Percentiles rank a stretch among this genome's conserved stretches.
Evolutionary conservation across 768 basidiomycete genomes (phyloP).

Genomic region (Hydnomerulius pinastri): DNA sequence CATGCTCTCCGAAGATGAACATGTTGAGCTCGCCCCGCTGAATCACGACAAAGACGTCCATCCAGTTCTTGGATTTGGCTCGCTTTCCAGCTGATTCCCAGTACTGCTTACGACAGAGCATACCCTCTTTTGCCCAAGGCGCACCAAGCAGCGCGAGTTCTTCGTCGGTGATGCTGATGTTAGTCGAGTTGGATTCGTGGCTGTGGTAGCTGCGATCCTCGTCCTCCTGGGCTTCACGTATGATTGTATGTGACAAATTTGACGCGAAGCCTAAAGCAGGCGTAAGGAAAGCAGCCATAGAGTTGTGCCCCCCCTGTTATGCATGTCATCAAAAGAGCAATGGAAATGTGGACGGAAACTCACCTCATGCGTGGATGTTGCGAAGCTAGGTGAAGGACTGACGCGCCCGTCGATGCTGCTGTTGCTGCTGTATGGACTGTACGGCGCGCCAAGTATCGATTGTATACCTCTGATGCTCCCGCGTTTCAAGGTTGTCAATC

Average conservation of each 20-base stretch:
- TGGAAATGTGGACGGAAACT: constrained; percentile 11
- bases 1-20: constrained; percentile 89
- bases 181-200: constrained; percentile 64
- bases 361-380: constrained; percentile 86
- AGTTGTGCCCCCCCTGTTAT: constrained; percentile 56
- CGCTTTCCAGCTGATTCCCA: constrained; percentile 85
- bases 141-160: constrained; percentile 93
- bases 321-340: constrained; percentile 12
- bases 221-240: constrained; percentile 89
- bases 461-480: constrained; percentile 90
- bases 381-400: constrained; percentile 95
- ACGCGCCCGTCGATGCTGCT: constrained; percentile 83
- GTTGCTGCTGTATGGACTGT: constrained; percentile 83
- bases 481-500: constrained; percentile 78
- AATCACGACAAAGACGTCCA: constrained; percentile 95
- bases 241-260: constrained; percentile 94
- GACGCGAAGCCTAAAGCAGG: constrained; percentile 96
- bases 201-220: constrained; percentile 73
- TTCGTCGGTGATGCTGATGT: constrained; percentile 90
- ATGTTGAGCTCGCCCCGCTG: constrained; percentile 93
- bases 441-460: constrained; percentile 69
- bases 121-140: constrained; percentile 99
- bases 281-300: constrained; percentile 69
- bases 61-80: constrained; percentile 88
- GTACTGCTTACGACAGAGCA: constrained; percentile 92